Percentiles rank a stretch among this genome's conserved stretches.
Evolutionary conservation across 176 grass and related monocot genomes (phyloP).

Genomic region (Microstegium vimineum): DNA sequence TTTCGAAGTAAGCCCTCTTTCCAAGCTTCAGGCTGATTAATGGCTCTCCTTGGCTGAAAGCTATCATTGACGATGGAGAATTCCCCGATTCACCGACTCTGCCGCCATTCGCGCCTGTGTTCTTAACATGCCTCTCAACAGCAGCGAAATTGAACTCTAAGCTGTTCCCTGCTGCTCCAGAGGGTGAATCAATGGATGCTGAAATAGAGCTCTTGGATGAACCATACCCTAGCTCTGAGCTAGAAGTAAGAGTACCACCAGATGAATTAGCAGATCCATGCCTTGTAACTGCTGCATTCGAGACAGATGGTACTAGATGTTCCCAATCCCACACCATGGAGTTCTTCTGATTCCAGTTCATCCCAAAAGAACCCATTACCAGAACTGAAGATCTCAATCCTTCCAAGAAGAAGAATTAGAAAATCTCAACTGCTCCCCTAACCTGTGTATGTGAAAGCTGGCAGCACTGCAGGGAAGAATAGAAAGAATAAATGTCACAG

Average conservation of each 20-base stretch:
- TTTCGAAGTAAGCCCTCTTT: slow-evolving; percentile 39
- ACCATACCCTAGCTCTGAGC: slow-evolving; percentile 21
- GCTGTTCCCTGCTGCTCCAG: slow-evolving; percentile 2
- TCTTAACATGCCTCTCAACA: not conserved
- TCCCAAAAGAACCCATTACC: slow-evolving; percentile 4
- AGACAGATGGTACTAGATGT: not conserved
- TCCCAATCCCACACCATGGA: slow-evolving; percentile 34
- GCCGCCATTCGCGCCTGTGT: not conserved
- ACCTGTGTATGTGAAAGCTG: not conserved
- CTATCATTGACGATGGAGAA: slow-evolving; percentile 1
- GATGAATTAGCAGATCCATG: slow-evolving; percentile 14
- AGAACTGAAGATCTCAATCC: slow-evolving; percentile 3
- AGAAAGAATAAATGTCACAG: not conserved
- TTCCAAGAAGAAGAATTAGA: not conserved
- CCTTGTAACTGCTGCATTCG: not conserved
- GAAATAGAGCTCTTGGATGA: slow-evolving; percentile 39
- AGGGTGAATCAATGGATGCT: slow-evolving; percentile 21
- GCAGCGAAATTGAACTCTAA: slow-evolving; percentile 23
- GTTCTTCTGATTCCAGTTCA: slow-evolving; percentile 37
- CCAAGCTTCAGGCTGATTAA: slow-evolving; percentile 37
- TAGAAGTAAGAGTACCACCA: slow-evolving; percentile 27
- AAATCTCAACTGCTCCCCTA: slow-evolving; percentile 12
- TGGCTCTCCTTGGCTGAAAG: slow-evolving; percentile 18
- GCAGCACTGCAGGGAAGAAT: not conserved
- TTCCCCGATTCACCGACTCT: not conserved